Evolutionary conservation across 441 rosid species (phyloP).

Genomic region (Populus hybrid): DNA sequence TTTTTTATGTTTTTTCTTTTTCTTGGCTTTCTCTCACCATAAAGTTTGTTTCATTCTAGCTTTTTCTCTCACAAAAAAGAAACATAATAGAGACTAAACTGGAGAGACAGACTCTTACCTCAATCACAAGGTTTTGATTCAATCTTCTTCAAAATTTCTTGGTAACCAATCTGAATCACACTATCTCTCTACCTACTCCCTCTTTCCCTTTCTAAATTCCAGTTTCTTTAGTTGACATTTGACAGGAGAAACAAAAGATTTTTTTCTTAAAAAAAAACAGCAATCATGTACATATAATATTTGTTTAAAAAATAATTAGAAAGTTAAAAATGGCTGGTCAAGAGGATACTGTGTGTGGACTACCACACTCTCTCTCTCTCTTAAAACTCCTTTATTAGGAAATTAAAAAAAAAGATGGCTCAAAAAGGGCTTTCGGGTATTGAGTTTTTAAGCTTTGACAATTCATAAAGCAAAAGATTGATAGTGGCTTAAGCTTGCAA

Average conservation of each 20-base stretch:
- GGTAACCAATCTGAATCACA: slow-evolving; percentile 31
- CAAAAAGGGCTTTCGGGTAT: no score
- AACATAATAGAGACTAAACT: slow-evolving; percentile 1
- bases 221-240: slow-evolving; percentile 13
- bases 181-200: slow-evolving; percentile 15
- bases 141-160: slow-evolving; percentile 11
- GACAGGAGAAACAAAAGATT: not conserved
- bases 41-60: slow-evolving; percentile 11
- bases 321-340: not conserved
- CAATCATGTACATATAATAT: not conserved
- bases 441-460: slow-evolving; percentile 26
- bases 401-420: no score
- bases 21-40: not conserved
- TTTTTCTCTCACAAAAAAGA: not conserved
- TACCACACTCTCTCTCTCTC: not conserved
- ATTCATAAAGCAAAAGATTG: slow-evolving; percentile 17
- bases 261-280: not conserved
- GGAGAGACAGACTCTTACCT: slow-evolving; percentile 31
- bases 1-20: not conserved
- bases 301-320: not conserved
- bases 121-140: slow-evolving; percentile 15
- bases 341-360: slow-evolving; percentile 4
- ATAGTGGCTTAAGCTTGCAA: not conserved
- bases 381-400: not conserved
- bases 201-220: not conserved